Conservation (phyloP, 345 rosid species). For the Limnanthes douglasii region DNA sequence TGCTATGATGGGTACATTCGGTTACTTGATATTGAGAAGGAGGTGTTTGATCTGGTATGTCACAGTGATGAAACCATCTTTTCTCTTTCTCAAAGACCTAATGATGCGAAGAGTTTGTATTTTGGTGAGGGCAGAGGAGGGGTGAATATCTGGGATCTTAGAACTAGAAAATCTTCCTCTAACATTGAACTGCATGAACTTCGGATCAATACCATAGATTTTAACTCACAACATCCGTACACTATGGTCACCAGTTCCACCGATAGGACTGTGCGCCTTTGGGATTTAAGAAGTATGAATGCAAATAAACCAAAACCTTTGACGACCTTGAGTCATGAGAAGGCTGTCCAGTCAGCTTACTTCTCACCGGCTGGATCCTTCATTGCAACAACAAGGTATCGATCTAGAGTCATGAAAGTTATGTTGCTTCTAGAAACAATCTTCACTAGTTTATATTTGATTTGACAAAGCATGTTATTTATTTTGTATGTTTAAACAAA, state of each 20-base stretch:
- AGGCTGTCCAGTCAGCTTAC: constrained; percentile 66
- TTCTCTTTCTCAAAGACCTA: constrained; percentile 45
- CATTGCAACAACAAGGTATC: constrained; percentile 73
- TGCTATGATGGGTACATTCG: constrained; percentile 62
- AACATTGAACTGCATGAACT: constrained; percentile 45
- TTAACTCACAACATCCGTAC: constrained; percentile 36
- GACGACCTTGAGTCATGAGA: constrained; percentile 25
- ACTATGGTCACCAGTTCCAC: constrained; percentile 73
- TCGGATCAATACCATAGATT: constrained; percentile 71
- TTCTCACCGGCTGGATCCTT: constrained; percentile 75
- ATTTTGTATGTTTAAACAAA: too few relatives aligned
- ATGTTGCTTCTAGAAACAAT: background rate
- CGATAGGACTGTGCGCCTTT: constrained; percentile 62
- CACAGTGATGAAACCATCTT: constrained; percentile 30
- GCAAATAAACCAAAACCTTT: constrained; percentile 20
- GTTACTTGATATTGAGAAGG: constrained; percentile 68
- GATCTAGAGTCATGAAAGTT: background rate
- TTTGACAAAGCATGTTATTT: too few relatives aligned
- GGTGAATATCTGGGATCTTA: constrained; percentile 42
- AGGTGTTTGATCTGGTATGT: constrained; percentile 47
- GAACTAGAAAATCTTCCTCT: constrained; percentile 29
- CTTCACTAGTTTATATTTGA: background rate
- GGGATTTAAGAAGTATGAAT: constrained; percentile 65
- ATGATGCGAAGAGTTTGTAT: constrained; percentile 32
- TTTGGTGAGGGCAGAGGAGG: constrained; percentile 47